These are phyloP conservation scores for Paramecium sonneborni DNA, from an alignment of 73 alveolate species.

Conservation along the genomic window DNA sequence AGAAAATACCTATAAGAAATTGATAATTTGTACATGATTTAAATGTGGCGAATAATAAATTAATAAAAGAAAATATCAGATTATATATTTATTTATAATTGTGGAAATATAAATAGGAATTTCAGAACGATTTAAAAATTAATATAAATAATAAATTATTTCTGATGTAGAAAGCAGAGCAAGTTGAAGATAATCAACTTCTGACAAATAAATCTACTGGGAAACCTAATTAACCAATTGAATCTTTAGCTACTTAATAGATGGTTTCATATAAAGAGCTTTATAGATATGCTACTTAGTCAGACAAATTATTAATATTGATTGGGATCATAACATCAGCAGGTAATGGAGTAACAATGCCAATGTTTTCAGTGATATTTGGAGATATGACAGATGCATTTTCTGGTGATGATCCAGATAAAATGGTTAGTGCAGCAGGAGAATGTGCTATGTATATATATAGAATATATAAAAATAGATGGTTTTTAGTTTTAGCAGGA, in stretches of 20 bases:
- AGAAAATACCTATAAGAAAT: too few relatives aligned
- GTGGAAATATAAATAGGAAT: not conserved
- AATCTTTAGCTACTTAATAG: not conserved
- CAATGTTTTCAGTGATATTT: conserved; percentile 76
- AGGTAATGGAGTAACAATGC: conserved; percentile 71
- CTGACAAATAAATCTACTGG: not conserved
- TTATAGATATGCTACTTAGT: conserved; percentile 65
- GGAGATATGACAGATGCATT: conserved; percentile 82
- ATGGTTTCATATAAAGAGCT: not conserved
- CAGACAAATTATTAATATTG: conserved; percentile 56
- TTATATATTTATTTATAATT: not conserved
- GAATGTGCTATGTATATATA: conserved; percentile 19
- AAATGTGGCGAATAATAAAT: not conserved
- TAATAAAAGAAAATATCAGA: not conserved
- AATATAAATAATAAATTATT: not conserved
- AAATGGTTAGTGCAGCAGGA: conserved; percentile 60
- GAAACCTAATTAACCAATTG: not conserved
- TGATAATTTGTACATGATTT: not conserved
- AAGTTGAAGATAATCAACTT: not conserved
- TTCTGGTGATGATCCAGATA: conserved; percentile 62
- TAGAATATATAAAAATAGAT: conserved; percentile 52
- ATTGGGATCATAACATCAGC: conserved; percentile 68
- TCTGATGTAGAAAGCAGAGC: not conserved
- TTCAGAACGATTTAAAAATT: not conserved
- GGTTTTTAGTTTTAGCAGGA: conserved; percentile 62